phyloP scores from a whole-genome alignment of 2,329 filamentous ascomycete species.

The Exophiala calicioides region DNA sequence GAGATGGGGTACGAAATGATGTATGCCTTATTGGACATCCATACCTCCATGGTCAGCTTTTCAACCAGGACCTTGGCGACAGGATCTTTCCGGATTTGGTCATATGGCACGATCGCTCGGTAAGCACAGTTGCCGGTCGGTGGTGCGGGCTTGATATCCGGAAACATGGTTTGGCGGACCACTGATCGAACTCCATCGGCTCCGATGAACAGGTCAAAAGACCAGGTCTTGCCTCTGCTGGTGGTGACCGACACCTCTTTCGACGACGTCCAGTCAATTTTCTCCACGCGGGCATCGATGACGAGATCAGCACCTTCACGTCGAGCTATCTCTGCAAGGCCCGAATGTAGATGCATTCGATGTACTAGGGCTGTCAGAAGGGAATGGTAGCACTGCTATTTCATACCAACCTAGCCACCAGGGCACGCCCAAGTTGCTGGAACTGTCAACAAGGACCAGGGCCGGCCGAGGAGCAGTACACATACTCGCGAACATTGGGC shows the following conservation, averaged over 20 bases:
- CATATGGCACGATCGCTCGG: slow-evolving; percentile 47
- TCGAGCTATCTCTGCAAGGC: slow-evolving; percentile 43
- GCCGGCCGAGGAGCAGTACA: not conserved
- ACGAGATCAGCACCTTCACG: slow-evolving; percentile 42
- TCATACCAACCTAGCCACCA: slow-evolving; percentile 40
- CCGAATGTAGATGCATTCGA: slow-evolving; percentile 49
- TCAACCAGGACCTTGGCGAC: slow-evolving; percentile 42
- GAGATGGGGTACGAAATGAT: slow-evolving; percentile 52
- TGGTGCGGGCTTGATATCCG: slow-evolving; percentile 41
- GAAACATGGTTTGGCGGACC: slow-evolving; percentile 43
- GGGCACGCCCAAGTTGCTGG: slow-evolving; percentile 18
- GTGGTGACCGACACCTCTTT: slow-evolving; percentile 16
- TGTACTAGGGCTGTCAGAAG: slow-evolving; percentile 43
- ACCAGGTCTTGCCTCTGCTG: slow-evolving; percentile 31
- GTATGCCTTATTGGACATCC: slow-evolving; percentile 44
- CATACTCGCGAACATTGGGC: slow-evolving; percentile 17
- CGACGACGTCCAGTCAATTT: slow-evolving; percentile 33
- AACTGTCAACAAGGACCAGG: slow-evolving; percentile 4
- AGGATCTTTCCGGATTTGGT: slow-evolving; percentile 46
- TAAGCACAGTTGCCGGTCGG: slow-evolving; percentile 49
- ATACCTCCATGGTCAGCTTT: slow-evolving; percentile 49
- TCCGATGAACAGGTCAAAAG: slow-evolving; percentile 43
- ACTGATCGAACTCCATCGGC: slow-evolving; percentile 47
- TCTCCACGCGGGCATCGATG: slow-evolving; percentile 40
- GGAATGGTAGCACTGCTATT: slow-evolving; percentile 48